Evolutionary conservation across 2,329 filamentous ascomycete species (phyloP), one percentile per base, ranked within the genome.

Genomic region (Talaromyces sp.): DNA sequence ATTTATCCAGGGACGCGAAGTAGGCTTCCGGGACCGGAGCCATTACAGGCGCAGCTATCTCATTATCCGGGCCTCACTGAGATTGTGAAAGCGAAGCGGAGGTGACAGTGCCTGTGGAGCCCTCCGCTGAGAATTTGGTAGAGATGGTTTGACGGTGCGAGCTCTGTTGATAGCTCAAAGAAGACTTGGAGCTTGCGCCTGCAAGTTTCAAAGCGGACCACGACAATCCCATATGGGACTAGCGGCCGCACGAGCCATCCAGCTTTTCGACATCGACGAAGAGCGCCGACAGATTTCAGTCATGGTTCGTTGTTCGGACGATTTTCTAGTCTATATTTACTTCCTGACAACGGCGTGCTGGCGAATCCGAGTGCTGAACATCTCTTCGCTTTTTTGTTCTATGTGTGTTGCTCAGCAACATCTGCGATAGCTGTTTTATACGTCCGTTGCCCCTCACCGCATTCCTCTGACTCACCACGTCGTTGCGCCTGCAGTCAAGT

Each of bases 1-100:
- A 96, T 74, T 90, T 87, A 77, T 92, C 89, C 77, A 97, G 83
- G 72, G 92, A 87, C 72, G 93, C 91, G 72, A 96, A 90, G 79
- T 93, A 95, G 75, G 85, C 82, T 79, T 89, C 88, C 72, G 85
- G 83, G 73, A 85, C 80, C 77, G 87, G 83, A 81, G 87, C 89
- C 89, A 92, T 92, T 73, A 72, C 71, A 68, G 65, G 65, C 67
- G 68, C 72, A 72, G 67, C 63, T 75, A 77, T 74, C 76, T 75
- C 76, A 78, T 79, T 70, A 71, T 65, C 58, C 57, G 53, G 34
- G 28, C 9, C 50, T 34, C 31, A 53, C 33, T 52, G 34, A 51
- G 9, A 4, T 23, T 23, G 23, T 28, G 18, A 23, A 30, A 47
- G 9, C 18, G 27, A 27, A n/a, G 16, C 18, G 31, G 18, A 56